phyloP scores from a whole-genome alignment of 1,284 basidiomycete genomes.

The Uromyces viciae-fabae region DNA sequence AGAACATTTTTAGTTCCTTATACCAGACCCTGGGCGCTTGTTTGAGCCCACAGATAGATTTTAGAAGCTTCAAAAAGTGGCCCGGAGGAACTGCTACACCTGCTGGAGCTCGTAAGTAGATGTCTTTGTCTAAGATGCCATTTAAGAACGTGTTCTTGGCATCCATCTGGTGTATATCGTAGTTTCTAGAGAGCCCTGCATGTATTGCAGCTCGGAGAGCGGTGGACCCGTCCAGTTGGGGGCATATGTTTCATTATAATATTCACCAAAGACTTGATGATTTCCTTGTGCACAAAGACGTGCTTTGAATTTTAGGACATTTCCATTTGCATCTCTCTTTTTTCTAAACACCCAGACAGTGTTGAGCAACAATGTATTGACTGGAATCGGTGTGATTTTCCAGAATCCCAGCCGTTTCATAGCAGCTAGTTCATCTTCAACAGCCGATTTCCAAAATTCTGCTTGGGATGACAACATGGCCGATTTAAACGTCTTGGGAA shows the following conservation, averaged over 20 bases:
- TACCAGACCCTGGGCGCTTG: no score
- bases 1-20: no score
- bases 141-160: no score
- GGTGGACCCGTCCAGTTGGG: no score
- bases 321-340: neutral
- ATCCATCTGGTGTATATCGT: no score
- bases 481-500: neutral
- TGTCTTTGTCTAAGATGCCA: no score
- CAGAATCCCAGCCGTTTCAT: neutral
- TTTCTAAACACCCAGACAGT: neutral
- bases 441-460: neutral
- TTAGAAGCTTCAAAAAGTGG: no score
- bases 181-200: no score
- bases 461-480: neutral
- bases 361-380: neutral
- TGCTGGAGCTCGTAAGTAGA: no score
- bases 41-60: no score
- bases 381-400: neutral
- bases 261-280: neutral
- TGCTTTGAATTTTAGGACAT: conserved; percentile 6
- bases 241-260: neutral
- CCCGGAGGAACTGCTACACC: no score
- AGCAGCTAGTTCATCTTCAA: neutral
- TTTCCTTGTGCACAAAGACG: neutral
- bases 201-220: no score